These are phyloP conservation scores for Polygonum aviculare DNA, from an alignment of 148 eudicot species.

Conservation along the genomic window DNA sequence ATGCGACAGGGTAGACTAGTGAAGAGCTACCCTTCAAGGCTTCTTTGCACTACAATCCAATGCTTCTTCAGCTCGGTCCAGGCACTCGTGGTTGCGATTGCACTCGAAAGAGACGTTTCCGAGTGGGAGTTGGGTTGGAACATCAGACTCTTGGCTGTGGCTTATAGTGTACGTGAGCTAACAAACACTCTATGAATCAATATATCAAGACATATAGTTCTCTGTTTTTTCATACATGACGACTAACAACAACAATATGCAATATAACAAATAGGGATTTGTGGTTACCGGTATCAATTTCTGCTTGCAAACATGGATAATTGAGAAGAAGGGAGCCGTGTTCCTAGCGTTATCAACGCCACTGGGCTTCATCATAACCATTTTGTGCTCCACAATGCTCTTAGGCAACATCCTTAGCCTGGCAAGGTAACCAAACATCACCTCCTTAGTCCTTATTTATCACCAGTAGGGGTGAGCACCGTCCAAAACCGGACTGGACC, in stretches of 20 bases:
- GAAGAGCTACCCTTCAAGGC: neutral
- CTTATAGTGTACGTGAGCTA: conserved; percentile 2
- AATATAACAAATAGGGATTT: neutral
- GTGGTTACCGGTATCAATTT: neutral
- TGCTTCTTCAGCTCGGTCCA: conserved; percentile 7
- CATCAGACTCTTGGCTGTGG: neutral
- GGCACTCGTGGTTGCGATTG: neutral
- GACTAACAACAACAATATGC: too few species aligned
- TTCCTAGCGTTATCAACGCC: conserved; percentile 2
- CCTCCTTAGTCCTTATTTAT: neutral
- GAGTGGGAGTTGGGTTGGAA: conserved; percentile 7
- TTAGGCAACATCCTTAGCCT: neutral
- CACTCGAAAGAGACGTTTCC: neutral
- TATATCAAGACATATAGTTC: neutral
- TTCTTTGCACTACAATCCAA: neutral
- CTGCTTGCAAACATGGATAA: conserved; percentile 4
- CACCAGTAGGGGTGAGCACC: too few species aligned
- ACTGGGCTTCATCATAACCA: neutral
- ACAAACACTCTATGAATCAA: neutral
- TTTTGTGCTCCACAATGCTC: neutral
- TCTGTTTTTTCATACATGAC: neutral
- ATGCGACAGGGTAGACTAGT: neutral
- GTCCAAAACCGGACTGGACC: too few species aligned
- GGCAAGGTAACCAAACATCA: neutral
- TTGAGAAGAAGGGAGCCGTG: neutral